Percentiles rank a stretch among this genome's conserved stretches.
These are phyloP conservation scores for Vitis riparia DNA, from an alignment of 164 flowering plant genomes.

Conservation along the genomic window DNA sequence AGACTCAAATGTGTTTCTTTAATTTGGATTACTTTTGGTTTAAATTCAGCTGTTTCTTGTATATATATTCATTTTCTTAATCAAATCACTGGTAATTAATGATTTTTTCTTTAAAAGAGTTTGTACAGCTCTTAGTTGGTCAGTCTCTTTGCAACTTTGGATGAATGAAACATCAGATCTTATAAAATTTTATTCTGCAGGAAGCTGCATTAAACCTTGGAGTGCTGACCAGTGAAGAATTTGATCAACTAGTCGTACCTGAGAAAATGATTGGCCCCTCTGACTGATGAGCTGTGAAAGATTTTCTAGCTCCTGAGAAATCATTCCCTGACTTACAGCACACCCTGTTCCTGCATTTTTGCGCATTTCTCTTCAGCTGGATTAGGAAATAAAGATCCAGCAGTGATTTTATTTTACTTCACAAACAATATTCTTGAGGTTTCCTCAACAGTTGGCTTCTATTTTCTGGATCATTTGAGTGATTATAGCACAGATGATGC, in stretches of 20 bases:
- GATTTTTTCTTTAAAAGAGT: no score
- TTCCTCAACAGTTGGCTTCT: not conserved
- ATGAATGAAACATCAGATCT: not conserved
- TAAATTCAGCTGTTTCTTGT: no score
- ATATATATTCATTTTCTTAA: no score
- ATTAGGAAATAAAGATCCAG: slow-evolving; percentile 13
- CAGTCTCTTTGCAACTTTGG: not conserved
- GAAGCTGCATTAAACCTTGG: slow-evolving; percentile 82
- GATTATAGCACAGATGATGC: no score
- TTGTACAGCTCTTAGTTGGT: not conserved
- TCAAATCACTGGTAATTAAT: no score
- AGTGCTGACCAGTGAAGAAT: slow-evolving; percentile 77
- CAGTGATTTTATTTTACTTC: not conserved
- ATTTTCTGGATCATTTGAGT: no score
- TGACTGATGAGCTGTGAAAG: slow-evolving; percentile 27
- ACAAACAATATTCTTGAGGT: slow-evolving; percentile 15
- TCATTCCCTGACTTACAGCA: not conserved
- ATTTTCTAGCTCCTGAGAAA: not conserved
- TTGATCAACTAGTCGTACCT: slow-evolving; percentile 85
- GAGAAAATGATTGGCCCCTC: slow-evolving; percentile 97
- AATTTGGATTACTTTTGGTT: no score
- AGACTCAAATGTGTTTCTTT: no score
- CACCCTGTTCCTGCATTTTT: not conserved
- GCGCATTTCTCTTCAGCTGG: not conserved
- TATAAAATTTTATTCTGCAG: slow-evolving; percentile 39